Percentiles rank a stretch among this genome's conserved stretches.
phyloP scores from a whole-genome alignment of 2,329 filamentous ascomycete species.

The Elsinoe australis region DNA sequence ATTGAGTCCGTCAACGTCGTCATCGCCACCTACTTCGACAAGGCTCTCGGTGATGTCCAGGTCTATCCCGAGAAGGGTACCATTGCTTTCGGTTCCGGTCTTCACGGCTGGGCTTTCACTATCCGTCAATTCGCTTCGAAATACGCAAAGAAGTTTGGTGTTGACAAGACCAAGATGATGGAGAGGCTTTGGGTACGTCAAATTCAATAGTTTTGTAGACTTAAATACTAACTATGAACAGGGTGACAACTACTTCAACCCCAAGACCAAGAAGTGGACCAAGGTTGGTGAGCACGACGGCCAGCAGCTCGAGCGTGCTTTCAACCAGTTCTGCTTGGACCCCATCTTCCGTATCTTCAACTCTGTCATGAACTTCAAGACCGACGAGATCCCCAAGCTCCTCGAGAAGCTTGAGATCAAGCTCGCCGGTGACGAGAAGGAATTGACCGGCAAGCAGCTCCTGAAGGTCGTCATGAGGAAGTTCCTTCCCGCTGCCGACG shows the following conservation, averaged over 20 bases:
- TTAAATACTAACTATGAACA: slow-evolving; percentile 26
- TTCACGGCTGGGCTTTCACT: slow-evolving; percentile 99
- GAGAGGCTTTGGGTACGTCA: slow-evolving; percentile 88
- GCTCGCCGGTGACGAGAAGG: slow-evolving; percentile 76
- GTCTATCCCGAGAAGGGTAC: slow-evolving; percentile 97
- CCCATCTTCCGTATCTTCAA: slow-evolving; percentile 99
- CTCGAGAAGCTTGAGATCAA: slow-evolving; percentile 93
- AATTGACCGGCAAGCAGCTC: slow-evolving; percentile 93
- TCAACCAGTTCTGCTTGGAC: slow-evolving; percentile 99
- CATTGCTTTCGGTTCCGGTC: slow-evolving; percentile 97
- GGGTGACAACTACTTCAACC: slow-evolving; percentile 99
- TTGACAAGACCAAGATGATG: slow-evolving; percentile 99
- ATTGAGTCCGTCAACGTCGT: slow-evolving; percentile 99
- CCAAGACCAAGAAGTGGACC: slow-evolving; percentile 99
- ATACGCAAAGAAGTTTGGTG: slow-evolving; percentile 99
- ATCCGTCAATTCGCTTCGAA: slow-evolving; percentile 91
- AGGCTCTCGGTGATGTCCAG: slow-evolving; percentile 92
- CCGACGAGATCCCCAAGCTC: slow-evolving; percentile 75
- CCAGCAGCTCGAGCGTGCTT: slow-evolving; percentile 89
- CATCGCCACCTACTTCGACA: slow-evolving; percentile 98
- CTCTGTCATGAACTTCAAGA: slow-evolving; percentile 97
- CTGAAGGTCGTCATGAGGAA: slow-evolving; percentile 98
- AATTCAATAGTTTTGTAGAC: neutral
- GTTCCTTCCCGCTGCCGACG: slow-evolving; percentile 96
- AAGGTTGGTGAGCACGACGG: slow-evolving; percentile 76